Conservation (phyloP, 2,329 filamentous ascomycete genomes). For the Sclerotinia minor region DNA sequence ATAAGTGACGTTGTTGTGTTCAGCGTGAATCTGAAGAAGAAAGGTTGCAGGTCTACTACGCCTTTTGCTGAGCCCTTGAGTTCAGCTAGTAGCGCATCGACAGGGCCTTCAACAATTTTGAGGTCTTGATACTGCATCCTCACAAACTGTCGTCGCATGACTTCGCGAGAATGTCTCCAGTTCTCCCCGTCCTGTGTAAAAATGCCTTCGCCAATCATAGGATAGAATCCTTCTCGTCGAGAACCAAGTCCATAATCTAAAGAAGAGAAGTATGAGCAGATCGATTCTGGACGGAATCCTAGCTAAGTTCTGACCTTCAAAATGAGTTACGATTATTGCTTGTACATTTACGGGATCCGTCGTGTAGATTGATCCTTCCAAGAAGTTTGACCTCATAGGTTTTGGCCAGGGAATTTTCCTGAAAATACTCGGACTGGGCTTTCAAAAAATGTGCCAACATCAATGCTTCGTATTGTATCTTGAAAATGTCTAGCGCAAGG, state of each 20-base stretch:
- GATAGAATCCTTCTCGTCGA: neutral
- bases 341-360: no score
- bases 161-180: constrained; percentile 23
- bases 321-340: no score
- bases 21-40: constrained; percentile 54
- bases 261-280: no score
- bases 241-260: constrained; percentile 19
- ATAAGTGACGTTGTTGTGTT: constrained; percentile 57
- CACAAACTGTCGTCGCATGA: constrained; percentile 20
- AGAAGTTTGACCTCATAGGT: no score
- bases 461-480: no score
- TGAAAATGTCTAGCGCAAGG: no score
- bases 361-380: no score
- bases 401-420: no score
- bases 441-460: no score
- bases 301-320: no score
- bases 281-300: no score
- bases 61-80: constrained; percentile 1
- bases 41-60: constrained; percentile 42
- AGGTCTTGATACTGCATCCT: constrained; percentile 28
- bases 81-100: constrained; percentile 27
- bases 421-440: no score
- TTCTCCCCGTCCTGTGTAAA: constrained; percentile 23
- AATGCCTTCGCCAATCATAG: constrained; percentile 21
- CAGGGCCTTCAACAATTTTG: constrained; percentile 26